These are phyloP conservation scores for Tetrapisispora pingtungensis DNA, from an alignment of 805 yeast species.

Conservation along the genomic window DNA sequence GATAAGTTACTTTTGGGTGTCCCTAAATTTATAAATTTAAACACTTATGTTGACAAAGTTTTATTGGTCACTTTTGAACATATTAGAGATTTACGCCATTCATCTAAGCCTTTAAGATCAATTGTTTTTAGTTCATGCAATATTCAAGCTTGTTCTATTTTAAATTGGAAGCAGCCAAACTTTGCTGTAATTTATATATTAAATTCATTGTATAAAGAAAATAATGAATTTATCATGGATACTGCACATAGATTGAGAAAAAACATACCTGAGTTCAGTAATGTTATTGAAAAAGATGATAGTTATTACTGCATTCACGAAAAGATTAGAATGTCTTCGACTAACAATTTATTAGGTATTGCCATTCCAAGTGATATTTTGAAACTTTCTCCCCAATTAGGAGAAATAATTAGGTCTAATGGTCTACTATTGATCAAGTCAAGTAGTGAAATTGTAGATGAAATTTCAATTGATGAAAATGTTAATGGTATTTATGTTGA, in stretches of 20 bases:
- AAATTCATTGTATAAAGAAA: slow-evolving; percentile 41
- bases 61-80: slow-evolving; percentile 67
- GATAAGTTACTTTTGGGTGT: slow-evolving; percentile 33
- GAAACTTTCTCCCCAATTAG: slow-evolving; percentile 61
- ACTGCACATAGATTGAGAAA: slow-evolving; percentile 23
- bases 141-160: slow-evolving; percentile 80
- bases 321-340: slow-evolving; percentile 68
- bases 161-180: slow-evolving; percentile 98
- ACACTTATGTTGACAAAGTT: slow-evolving; percentile 66
- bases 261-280: neutral
- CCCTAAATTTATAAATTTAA: slow-evolving; percentile 42
- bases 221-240: slow-evolving; percentile 16
- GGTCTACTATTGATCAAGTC: slow-evolving; percentile 66
- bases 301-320: slow-evolving; percentile 9
- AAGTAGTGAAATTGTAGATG: neutral
- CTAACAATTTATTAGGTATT: slow-evolving; percentile 78
- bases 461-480: neutral
- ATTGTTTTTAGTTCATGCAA: slow-evolving; percentile 78
- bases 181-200: slow-evolving; percentile 86
- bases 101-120: slow-evolving; percentile 40
- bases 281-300: slow-evolving; percentile 16
- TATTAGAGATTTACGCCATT: slow-evolving; percentile 41
- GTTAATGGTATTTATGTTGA: neutral
- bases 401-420: slow-evolving; percentile 62
- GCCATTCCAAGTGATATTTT: slow-evolving; percentile 65